A percentile compares a stretch with the other conserved stretches of the same genome.
These are phyloP conservation scores for Xylaria acuta DNA, from an alignment of 495 filamentous ascomycete species.

Conservation along the genomic window DNA sequence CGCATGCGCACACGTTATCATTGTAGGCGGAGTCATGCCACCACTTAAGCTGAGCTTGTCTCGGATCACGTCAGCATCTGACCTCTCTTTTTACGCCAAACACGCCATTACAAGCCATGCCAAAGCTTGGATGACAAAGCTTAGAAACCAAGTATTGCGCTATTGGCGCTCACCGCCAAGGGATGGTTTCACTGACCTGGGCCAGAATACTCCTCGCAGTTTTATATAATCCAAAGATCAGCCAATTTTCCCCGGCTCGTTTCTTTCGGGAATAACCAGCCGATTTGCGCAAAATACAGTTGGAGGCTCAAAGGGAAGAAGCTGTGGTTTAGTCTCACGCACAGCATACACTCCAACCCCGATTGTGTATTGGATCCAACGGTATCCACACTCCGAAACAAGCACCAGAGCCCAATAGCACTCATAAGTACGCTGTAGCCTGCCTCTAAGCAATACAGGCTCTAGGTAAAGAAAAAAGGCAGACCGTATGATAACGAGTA, in stretches of 20 bases:
- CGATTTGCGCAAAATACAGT: background rate
- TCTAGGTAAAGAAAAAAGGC: background rate
- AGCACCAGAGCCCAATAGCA: background rate
- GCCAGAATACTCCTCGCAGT: background rate
- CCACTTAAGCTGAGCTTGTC: background rate
- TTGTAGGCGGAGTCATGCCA: background rate
- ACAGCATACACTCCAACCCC: background rate
- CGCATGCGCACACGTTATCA: background rate
- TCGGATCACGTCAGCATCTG: slow-evolving; percentile 21
- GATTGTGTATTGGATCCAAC: background rate
- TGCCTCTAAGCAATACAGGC: background rate
- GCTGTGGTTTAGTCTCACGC: background rate
- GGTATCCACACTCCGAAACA: background rate
- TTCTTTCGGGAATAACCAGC: background rate
- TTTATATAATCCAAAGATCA: background rate
- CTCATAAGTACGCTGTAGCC: background rate
- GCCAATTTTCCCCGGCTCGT: background rate
- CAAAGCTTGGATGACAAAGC: slow-evolving; percentile 1
- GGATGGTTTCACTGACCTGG: background rate
- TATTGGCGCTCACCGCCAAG: slow-evolving; percentile 21
- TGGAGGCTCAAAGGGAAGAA: background rate
- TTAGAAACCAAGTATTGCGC: background rate
- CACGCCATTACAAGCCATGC: background rate
- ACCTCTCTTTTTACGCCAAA: background rate
- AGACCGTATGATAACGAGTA: background rate